Conservation (phyloP, 768 basidiomycete genomes). For the Phlebiopsis flavidoalba region DNA sequence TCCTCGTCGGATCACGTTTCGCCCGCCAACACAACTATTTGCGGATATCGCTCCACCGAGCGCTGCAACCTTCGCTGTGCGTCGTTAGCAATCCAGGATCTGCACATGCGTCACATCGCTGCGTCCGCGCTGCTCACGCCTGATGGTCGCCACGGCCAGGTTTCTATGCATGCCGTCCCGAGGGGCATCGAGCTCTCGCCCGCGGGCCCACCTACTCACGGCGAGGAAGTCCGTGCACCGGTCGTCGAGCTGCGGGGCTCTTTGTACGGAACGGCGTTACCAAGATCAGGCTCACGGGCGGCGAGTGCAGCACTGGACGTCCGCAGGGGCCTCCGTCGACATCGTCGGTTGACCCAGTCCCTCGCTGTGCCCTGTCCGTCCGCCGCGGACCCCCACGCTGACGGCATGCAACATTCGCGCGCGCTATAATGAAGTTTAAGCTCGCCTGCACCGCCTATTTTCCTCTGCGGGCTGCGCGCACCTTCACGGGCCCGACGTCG, state of each 20-base stretch:
- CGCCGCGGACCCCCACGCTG: neutral
- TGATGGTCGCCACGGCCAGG: constrained; percentile 36
- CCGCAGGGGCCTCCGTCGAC: constrained; percentile 63
- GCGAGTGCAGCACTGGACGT: constrained; percentile 88
- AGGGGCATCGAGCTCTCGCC: constrained; percentile 76
- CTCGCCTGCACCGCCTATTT: no score
- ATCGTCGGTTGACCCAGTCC: constrained; percentile 55
- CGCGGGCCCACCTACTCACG: constrained; percentile 57
- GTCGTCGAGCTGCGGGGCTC: constrained; percentile 65
- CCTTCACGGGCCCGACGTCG: constrained; percentile 61
- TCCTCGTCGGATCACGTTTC: constrained; percentile 63
- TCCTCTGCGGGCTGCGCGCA: constrained; percentile 46
- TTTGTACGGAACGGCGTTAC: constrained; percentile 81
- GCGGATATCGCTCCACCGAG: constrained; percentile 84
- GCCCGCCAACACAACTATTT: constrained; percentile 74
- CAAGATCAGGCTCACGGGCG: constrained; percentile 85
- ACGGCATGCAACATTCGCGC: constrained; percentile 31
- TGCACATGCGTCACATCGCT: neutral
- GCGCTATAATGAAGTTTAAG: no score
- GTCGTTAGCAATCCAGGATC: neutral
- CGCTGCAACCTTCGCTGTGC: constrained; percentile 81
- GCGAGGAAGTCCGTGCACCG: constrained; percentile 56
- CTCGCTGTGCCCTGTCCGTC: neutral
- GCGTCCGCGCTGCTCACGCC: neutral
- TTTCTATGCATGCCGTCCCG: constrained; percentile 87